phyloP scores from a whole-genome alignment of 768 basidiomycete species.

The Tylopilus vinaceipallidus region DNA sequence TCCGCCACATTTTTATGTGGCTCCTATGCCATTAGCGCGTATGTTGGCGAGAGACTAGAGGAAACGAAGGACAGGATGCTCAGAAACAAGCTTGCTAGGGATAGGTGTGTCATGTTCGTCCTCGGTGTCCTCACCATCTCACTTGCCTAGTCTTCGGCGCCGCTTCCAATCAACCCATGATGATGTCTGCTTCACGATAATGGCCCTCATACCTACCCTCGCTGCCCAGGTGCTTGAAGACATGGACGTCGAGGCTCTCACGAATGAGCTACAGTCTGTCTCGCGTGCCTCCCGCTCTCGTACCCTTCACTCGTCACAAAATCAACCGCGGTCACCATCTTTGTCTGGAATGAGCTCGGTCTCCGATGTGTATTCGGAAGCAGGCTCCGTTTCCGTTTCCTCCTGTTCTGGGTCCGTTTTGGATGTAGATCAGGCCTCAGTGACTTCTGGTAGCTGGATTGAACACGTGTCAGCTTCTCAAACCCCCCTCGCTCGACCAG shows the following conservation, averaged over 20 bases:
- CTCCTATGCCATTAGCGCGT: conserved; percentile 59
- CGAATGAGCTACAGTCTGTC: conserved; percentile 49
- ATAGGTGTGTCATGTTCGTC: conserved; percentile 38
- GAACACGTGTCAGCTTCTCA: conserved; percentile 35
- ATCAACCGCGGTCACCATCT: conserved; percentile 29
- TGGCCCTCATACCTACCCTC: conserved; percentile 67
- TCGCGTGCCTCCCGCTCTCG: conserved; percentile 35
- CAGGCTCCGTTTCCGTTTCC: conserved; percentile 40
- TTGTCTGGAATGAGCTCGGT: conserved; percentile 36
- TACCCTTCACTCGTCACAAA: conserved; percentile 9
- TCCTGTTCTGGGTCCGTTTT: conserved; percentile 37
- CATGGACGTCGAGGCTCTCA: conserved; percentile 77
- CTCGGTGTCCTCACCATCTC: background rate
- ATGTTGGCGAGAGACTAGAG: conserved; percentile 58
- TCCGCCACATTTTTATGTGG: conserved; percentile 55
- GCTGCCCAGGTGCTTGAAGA: conserved; percentile 60
- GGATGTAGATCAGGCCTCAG: conserved; percentile 38
- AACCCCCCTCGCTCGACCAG: background rate
- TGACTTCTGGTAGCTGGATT: conserved; percentile 44
- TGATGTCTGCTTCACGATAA: conserved; percentile 72
- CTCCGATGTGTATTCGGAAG: conserved; percentile 45
- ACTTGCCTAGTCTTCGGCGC: conserved; percentile 52
- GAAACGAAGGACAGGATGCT: conserved; percentile 65
- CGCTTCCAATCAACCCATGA: conserved; percentile 78
- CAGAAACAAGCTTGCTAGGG: conserved; percentile 59